Evolutionary conservation across 495 filamentous ascomycete species (phyloP).

Genomic region (Podospora fimiseda): DNA sequence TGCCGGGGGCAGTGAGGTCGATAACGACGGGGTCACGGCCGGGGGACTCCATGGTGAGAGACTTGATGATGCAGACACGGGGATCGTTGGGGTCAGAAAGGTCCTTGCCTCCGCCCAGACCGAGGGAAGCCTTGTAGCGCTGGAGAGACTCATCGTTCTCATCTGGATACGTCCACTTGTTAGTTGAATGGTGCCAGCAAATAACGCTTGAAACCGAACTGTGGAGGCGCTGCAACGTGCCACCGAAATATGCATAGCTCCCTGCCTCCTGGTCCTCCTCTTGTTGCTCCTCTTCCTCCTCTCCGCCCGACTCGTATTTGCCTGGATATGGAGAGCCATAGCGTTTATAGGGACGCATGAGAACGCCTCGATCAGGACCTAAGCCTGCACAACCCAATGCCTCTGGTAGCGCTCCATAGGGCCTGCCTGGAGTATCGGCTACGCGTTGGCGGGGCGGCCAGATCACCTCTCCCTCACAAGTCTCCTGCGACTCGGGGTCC

Average conservation of each 20-base stretch:
- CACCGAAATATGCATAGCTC: not conserved
- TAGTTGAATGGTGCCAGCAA: not conserved
- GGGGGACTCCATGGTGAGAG: slow-evolving; percentile 73
- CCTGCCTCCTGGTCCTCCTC: not conserved
- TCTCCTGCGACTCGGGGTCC: not conserved
- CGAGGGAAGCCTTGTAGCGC: slow-evolving; percentile 94
- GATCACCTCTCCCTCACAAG: not conserved
- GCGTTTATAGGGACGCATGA: slow-evolving; percentile 3
- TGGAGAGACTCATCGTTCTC: slow-evolving; percentile 84
- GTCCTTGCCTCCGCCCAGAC: slow-evolving; percentile 57
- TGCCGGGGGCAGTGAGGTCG: slow-evolving; percentile 60
- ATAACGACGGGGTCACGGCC: slow-evolving; percentile 80
- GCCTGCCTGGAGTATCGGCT: slow-evolving; percentile 1
- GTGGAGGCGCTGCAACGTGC: not conserved
- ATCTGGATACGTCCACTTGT: slow-evolving; percentile 35
- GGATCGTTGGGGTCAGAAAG: slow-evolving; percentile 70
- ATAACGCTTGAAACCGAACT: not conserved
- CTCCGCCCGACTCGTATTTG: not conserved
- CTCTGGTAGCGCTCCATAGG: slow-evolving; percentile 6
- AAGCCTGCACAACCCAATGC: not conserved
- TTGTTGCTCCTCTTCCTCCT: not conserved
- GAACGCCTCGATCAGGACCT: not conserved
- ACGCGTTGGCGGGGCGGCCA: not conserved
- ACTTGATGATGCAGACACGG: slow-evolving; percentile 80
- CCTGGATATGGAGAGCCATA: slow-evolving; percentile 12